Evolutionary conservation across 2,329 filamentous ascomycete species (phyloP).

Genomic region (Phialophora chinensis): DNA sequence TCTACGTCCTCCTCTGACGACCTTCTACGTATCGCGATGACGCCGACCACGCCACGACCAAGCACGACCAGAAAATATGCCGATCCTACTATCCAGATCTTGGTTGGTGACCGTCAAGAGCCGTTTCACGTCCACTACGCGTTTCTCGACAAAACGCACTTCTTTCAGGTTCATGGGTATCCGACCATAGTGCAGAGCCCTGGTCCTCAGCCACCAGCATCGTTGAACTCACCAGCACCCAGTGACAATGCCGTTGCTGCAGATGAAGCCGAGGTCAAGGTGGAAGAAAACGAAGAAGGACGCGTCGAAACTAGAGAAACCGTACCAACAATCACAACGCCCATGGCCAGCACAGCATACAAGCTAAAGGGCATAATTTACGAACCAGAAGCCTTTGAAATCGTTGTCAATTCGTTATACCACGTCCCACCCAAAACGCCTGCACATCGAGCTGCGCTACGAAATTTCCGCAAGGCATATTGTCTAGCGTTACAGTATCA

Average conservation of each 20-base stretch:
- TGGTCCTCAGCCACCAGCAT: background rate
- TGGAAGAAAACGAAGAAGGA: background rate
- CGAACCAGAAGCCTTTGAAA: conserved; percentile 29
- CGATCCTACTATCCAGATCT: conserved; percentile 32
- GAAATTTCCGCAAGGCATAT: conserved; percentile 31
- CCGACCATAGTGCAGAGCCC: background rate
- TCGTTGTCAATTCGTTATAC: conserved; percentile 37
- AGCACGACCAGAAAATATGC: conserved; percentile 14
- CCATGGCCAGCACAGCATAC: conserved; percentile 16
- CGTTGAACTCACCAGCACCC: background rate
- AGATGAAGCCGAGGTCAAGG: conserved; percentile 13
- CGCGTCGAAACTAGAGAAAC: background rate
- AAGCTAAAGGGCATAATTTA: conserved; percentile 26
- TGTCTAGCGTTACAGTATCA: conserved; percentile 34
- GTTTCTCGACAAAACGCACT: conserved; percentile 29
- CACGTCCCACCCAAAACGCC: conserved; percentile 23
- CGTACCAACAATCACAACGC: background rate
- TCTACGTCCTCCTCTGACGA: background rate
- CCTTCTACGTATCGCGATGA: background rate
- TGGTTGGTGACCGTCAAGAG: conserved; percentile 25
- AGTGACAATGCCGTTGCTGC: conserved; percentile 15
- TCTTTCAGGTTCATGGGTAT: conserved; percentile 35
- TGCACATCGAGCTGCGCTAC: conserved; percentile 4
- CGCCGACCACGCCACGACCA: background rate
- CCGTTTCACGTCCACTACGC: conserved; percentile 34